Evolutionary conservation across 441 rosid genomes (phyloP), one percentile per base, ranked within the genome.

Genomic region (Aquilaria agallochum): DNA sequence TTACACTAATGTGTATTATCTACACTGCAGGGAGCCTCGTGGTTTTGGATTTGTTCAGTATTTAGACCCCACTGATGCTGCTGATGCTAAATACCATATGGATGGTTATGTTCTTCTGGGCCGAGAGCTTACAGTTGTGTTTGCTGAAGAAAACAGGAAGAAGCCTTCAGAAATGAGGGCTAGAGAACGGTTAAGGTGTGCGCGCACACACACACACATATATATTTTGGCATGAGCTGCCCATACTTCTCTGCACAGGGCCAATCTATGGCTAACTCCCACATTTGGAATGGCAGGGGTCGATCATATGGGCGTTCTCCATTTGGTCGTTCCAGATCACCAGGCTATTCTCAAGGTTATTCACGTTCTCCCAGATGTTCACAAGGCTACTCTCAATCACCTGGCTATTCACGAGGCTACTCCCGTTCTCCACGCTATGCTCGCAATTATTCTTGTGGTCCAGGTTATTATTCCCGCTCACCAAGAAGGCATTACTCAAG

Each of bases 1-100:
- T 42, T 50, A 49, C 50, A 58, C 33, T n/a, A 9, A 58, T 61
- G 67, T 65, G 20, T 7, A 40, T 51, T 56, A 10, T 68, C 57
- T 62, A 53, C 69, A 36, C 27, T 74, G 70, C 80, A 95, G 99
- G 79, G 88, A 87, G 65, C 99, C 96, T 3, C 97, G 83, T 3
- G 93, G 93, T 32, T 87, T 84, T 59, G 93, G 93, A 14, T 87
- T 87, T 73, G 82, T 87, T 55, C 93, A 87, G 70, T 82, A 65
- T 75, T 60, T 80, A 36, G 82, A 87, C 59, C 85, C 86, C 49
- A 88, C 71, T 32, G 93, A 84, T 79, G 88, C 93, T 55, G 83
- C 83, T 31, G 90, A 87, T 77, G 93, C 88, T 27, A 82, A 84
- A 59, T 80, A 79, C 65, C 83, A 77, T 59, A 67, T 87, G 81